phyloP scores from a whole-genome alignment of 768 basidiomycete genomes.

The Exsudoporus frostii region DNA sequence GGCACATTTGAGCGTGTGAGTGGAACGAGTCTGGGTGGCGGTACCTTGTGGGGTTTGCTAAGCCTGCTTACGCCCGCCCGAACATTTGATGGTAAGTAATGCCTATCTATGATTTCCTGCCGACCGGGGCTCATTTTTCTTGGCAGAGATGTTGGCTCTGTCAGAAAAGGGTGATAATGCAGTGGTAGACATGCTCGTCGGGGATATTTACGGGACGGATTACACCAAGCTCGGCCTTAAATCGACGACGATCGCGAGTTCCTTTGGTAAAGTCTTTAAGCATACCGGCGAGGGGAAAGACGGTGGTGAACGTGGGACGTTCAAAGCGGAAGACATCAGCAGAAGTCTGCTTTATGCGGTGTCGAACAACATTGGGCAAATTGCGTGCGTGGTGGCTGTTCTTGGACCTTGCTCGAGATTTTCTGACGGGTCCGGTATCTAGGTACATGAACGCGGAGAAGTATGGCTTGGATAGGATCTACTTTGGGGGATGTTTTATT shows the following conservation, averaged over 20 bases:
- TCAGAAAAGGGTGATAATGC: constrained; percentile 95
- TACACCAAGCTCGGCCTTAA: constrained; percentile 94
- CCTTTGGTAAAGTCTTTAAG: constrained; percentile 98
- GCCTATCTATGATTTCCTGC: neutral
- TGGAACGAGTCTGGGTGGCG: constrained; percentile 95
- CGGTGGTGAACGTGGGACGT: constrained; percentile 57
- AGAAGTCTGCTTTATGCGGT: constrained; percentile 92
- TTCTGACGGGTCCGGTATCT: constrained; percentile 15
- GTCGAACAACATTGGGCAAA: constrained; percentile 99
- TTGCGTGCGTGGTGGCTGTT: constrained; percentile 72
- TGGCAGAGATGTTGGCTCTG: constrained; percentile 88
- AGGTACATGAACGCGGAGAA: constrained; percentile 99
- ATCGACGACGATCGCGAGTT: constrained; percentile 96
- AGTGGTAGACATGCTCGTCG: constrained; percentile 96
- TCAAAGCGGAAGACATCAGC: constrained; percentile 91
- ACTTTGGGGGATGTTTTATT: constrained; percentile 99
- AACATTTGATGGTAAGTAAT: constrained; percentile 87
- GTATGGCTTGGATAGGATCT: constrained; percentile 93
- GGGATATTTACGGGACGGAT: constrained; percentile 99
- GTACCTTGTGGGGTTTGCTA: constrained; percentile 94
- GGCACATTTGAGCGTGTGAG: constrained; percentile 95
- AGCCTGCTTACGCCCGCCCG: constrained; percentile 93
- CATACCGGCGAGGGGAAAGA: constrained; percentile 53
- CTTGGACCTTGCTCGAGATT: neutral
- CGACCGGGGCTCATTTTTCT: constrained; percentile 5